Evolutionary conservation across 1,284 basidiomycete genomes (phyloP).

Genomic region (Rhodotorula sp.): DNA sequence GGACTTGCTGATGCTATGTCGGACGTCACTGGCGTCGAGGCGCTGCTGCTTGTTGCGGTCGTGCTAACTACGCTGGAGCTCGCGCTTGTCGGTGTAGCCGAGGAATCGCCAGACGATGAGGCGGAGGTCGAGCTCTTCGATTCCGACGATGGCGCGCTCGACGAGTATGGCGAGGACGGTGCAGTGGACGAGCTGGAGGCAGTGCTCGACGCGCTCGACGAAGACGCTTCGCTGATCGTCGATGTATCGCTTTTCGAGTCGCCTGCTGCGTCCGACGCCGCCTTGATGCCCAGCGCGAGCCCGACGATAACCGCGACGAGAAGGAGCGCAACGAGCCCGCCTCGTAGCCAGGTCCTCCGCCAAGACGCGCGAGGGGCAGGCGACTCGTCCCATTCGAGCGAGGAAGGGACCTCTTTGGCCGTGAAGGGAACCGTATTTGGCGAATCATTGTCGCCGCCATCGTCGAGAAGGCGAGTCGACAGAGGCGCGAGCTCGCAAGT

Average conservation of each 20-base stretch:
- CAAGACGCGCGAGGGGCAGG: too few relatives aligned
- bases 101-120: too few relatives aligned
- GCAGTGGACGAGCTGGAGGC: too few relatives aligned
- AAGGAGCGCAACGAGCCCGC: neutral
- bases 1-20: too few relatives aligned
- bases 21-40: too few relatives aligned
- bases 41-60: neutral
- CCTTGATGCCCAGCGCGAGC: neutral
- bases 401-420: too few relatives aligned
- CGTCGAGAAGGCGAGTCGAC: neutral
- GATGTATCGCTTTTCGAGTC: neutral
- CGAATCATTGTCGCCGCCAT: neutral
- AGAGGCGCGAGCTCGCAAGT: too few relatives aligned
- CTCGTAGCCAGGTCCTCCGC: neutral
- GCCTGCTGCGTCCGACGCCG: neutral
- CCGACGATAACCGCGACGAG: neutral
- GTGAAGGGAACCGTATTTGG: neutral
- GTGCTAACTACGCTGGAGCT: neutral
- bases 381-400: conserved; percentile 6
- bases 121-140: neutral
- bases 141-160: neutral
- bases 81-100: too few relatives aligned
- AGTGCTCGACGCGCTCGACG: too few relatives aligned
- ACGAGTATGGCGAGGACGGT: neutral
- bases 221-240: too few relatives aligned